These are phyloP conservation scores for Schoenoplectus triqueter DNA, from an alignment of 202 grass and related monocot genomes.

Conservation along the genomic window DNA sequence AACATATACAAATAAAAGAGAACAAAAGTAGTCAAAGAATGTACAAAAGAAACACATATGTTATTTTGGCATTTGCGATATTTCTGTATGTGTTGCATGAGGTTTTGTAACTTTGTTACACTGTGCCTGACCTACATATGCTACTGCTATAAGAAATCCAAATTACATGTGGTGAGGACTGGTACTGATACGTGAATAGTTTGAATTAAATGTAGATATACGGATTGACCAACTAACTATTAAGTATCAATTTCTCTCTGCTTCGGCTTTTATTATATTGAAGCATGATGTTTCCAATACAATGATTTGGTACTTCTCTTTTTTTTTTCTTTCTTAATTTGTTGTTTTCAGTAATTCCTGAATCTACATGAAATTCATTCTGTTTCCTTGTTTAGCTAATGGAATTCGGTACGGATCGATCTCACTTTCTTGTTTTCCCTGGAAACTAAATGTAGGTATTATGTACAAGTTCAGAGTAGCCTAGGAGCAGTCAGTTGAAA, in stretches of 20 bases:
- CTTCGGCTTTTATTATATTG: background rate
- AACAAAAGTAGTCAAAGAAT: background rate
- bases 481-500: slow-evolving; percentile 37
- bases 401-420: background rate
- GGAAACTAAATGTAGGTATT: background rate
- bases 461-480: background rate
- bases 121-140: background rate
- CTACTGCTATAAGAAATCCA: background rate
- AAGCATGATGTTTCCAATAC: too few relatives aligned
- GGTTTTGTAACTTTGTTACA: background rate
- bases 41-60: background rate
- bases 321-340: background rate
- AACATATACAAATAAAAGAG: background rate
- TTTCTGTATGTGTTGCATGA: background rate
- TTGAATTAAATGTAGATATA: background rate
- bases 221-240: too few relatives aligned
- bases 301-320: background rate
- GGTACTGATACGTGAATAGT: background rate
- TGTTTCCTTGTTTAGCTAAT: background rate
- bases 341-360: background rate
- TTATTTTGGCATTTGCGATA: background rate
- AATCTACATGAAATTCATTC: background rate
- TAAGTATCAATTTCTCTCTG: too few relatives aligned
- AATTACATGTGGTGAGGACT: background rate
- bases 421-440: background rate